Evolutionary conservation across 257 asterid genomes (phyloP), one percentile per base, ranked within the genome.

Genomic region (Jacaranda copaia): DNA sequence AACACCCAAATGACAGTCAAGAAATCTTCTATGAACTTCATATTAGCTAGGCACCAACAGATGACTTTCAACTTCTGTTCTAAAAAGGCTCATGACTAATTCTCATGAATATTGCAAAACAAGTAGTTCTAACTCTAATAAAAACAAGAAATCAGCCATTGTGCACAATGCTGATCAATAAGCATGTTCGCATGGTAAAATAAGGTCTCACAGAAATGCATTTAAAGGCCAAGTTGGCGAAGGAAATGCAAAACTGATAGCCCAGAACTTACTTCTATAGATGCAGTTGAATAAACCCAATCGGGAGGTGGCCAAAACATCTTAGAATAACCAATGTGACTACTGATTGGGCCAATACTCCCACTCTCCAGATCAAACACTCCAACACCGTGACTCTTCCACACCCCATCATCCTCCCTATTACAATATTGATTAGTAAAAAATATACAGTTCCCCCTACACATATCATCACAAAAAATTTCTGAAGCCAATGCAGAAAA

Each of bases 271-370:
- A 88, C 96, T 84, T 90, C 87, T 68, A 89, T 63, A 20, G 89
- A 46, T n/a, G 83, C 81, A 68, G 82, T 51, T 1, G 91, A 78
- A 80, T 68, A 81, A 73, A 90, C 83, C 97, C 98, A 95, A 20
- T 83, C 76, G 35, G 98, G 97, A 40, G 97, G 98, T 6, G 97
- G 98, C 97, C 98, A 91, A 83, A 95, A 91, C 90, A 89, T 74
- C 78, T 83, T 86, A 20, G 90, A 79, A 84, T 81, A 89, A 35
- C 86, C 87, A 73, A 12, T 45, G 19, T 57, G 77, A 74, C 78
- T 74, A 76, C 68, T 77, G 48, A 92, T 81, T 8, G 94, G 88
- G 74, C 85, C 91, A 62, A 95, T 91, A 35, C 86, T 85, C 75
- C 96, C 92, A 66, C 80, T 87, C 77, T 82, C 98, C 89, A 95